A percentile compares a stretch with the other conserved stretches of the same genome.
These are phyloP conservation scores for Aspergillus sp. DNA, from an alignment of 2,329 filamentous ascomycete species.

Conservation along the genomic window DNA sequence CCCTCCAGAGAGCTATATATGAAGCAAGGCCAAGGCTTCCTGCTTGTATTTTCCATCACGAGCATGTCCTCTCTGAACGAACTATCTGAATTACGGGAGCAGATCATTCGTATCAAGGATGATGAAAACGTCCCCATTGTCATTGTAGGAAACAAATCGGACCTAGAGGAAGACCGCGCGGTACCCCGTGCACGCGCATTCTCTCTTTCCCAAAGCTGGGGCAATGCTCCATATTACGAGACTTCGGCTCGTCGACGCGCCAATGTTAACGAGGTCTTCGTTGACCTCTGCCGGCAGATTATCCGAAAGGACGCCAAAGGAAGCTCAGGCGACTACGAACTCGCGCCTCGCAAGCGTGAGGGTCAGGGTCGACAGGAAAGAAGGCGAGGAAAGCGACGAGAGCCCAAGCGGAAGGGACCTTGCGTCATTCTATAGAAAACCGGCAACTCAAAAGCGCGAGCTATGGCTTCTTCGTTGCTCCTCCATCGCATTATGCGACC, in stretches of 20 bases:
- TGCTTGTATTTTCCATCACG: slow-evolving; percentile 89
- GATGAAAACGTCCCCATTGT: slow-evolving; percentile 83
- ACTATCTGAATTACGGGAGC: slow-evolving; percentile 76
- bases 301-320: slow-evolving; percentile 64
- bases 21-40: slow-evolving; percentile 89
- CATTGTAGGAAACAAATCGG: slow-evolving; percentile 88
- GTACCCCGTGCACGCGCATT: slow-evolving; percentile 79
- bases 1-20: slow-evolving; percentile 73
- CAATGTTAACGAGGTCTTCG: slow-evolving; percentile 88
- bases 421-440: slow-evolving; percentile 40
- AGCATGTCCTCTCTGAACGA: slow-evolving; percentile 81
- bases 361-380: slow-evolving; percentile 34
- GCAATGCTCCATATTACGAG: slow-evolving; percentile 85
- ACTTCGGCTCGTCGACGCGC: slow-evolving; percentile 78
- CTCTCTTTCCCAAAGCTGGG: slow-evolving; percentile 81
- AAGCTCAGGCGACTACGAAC: slow-evolving; percentile 29
- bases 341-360: slow-evolving; percentile 35
- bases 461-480: not conserved
- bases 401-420: slow-evolving; percentile 34
- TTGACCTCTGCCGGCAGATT: slow-evolving; percentile 81
- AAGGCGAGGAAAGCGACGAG: slow-evolving; percentile 32
- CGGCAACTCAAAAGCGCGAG: not conserved
- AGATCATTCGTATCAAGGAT: slow-evolving; percentile 89
- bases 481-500: slow-evolving; percentile 1
- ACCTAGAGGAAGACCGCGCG: slow-evolving; percentile 80